Evolutionary conservation across 306 rosid species (phyloP).

Genomic region (Myrica gale): DNA sequence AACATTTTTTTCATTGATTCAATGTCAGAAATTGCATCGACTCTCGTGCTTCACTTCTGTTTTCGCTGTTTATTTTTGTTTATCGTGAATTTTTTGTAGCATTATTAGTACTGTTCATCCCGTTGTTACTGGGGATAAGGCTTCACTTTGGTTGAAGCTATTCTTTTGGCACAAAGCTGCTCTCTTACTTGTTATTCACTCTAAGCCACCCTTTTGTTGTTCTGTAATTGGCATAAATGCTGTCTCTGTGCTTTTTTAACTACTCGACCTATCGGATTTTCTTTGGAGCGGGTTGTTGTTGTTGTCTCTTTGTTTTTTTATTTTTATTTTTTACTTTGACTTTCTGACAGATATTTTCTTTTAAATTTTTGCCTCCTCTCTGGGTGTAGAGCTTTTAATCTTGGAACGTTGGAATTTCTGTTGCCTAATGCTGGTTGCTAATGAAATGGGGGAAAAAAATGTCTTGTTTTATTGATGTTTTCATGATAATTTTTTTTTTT

Average conservation of each 20-base stretch:
- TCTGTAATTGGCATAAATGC: neutral
- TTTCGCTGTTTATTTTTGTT: slow-evolving; percentile 3
- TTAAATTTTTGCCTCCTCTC: neutral
- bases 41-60: slow-evolving; percentile 4
- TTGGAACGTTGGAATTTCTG: neutral
- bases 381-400: neutral
- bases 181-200: slow-evolving; percentile 3
- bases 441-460: neutral
- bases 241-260: neutral
- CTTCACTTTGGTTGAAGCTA: neutral
- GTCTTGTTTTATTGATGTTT: neutral
- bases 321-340: neutral
- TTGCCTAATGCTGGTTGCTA: neutral
- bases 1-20: neutral
- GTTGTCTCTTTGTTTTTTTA: neutral
- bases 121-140: neutral
- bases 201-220: neutral
- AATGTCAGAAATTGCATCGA: slow-evolving; percentile 7
- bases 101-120: neutral
- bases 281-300: neutral
- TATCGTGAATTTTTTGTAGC: neutral
- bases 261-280: slow-evolving; percentile 20
- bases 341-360: neutral
- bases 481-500: neutral
- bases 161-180: slow-evolving; percentile 11